Percentiles rank a stretch among this genome's conserved stretches.
Conservation (phyloP, 345 rosid genomes). For the Bruguiera sexangula region DNA sequence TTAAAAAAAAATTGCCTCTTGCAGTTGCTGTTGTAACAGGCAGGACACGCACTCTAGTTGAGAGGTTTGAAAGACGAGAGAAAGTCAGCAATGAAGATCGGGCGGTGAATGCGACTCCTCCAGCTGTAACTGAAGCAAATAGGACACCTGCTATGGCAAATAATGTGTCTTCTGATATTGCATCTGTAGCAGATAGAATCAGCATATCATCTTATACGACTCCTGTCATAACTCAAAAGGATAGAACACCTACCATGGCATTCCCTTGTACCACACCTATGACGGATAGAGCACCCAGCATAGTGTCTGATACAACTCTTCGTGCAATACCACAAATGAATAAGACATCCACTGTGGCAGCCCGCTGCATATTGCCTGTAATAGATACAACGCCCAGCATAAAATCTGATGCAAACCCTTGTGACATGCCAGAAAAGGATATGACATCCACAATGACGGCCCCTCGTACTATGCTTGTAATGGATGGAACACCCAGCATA, state of each 20-base stretch:
- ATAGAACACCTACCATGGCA: background rate
- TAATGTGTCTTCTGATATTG: background rate
- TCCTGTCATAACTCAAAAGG: constrained; percentile 12
- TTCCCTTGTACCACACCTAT: constrained; percentile 14
- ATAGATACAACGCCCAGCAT: background rate
- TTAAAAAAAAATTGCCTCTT: constrained; percentile 25
- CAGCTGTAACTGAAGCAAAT: constrained; percentile 5
- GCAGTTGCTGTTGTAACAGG: constrained; percentile 91
- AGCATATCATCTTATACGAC: background rate
- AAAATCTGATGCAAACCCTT: constrained; percentile 3
- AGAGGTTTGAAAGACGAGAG: constrained; percentile 82
- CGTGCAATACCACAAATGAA: background rate
- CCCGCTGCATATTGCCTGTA: background rate
- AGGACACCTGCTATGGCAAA: background rate
- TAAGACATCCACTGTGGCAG: background rate
- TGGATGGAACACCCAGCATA: constrained; percentile 16
- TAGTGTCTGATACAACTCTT: constrained; percentile 1
- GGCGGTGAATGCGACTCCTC: constrained; percentile 24
- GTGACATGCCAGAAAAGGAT: constrained; percentile 4
- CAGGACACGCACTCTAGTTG: constrained; percentile 86
- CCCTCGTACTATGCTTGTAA: constrained; percentile 15
- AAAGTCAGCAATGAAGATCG: constrained; percentile 39
- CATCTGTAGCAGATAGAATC: constrained; percentile 13
- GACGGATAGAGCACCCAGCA: constrained; percentile 18
- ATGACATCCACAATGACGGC: background rate